Percentiles rank a stretch among this genome's conserved stretches.
Evolutionary conservation across 164 flowering plant genomes (phyloP).

Genomic region (Pachysandra terminalis): DNA sequence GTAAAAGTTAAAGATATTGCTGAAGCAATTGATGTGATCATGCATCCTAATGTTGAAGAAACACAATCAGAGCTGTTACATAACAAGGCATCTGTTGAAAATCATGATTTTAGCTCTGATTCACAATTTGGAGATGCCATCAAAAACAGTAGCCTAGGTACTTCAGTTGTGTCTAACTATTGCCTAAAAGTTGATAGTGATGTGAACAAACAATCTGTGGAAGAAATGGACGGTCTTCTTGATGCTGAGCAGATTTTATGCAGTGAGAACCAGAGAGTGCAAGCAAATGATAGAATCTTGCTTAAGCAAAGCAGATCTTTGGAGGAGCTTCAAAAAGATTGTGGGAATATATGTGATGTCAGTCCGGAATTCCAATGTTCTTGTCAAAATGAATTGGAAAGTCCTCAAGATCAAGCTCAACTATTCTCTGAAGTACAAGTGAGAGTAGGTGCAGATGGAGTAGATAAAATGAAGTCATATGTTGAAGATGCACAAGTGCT

Average conservation of each 20-base stretch:
- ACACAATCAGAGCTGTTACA: background rate
- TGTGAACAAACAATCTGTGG: background rate
- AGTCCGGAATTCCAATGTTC: background rate
- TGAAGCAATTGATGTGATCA: background rate
- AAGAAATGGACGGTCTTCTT: slow-evolving; percentile 1
- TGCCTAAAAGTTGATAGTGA: background rate
- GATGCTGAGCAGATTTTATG: background rate
- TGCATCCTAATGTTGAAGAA: background rate
- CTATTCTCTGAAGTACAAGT: too few species aligned
- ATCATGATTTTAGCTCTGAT: background rate
- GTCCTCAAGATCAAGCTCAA: too few species aligned
- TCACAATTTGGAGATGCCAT: background rate
- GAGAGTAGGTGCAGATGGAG: too few species aligned
- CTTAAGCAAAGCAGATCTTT: background rate
- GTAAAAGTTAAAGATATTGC: background rate
- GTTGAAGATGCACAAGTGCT: too few species aligned
- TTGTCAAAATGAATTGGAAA: slow-evolving; percentile 5
- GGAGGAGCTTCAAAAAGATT: background rate
- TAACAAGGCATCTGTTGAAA: background rate
- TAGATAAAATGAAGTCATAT: too few species aligned
- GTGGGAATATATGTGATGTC: slow-evolving; percentile 1
- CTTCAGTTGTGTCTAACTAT: background rate
- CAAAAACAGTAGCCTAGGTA: background rate
- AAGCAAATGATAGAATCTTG: background rate
- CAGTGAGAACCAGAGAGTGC: background rate